Conservation (phyloP, 1,139 yeast species). For the Yamadazyma dushanensis region DNA sequence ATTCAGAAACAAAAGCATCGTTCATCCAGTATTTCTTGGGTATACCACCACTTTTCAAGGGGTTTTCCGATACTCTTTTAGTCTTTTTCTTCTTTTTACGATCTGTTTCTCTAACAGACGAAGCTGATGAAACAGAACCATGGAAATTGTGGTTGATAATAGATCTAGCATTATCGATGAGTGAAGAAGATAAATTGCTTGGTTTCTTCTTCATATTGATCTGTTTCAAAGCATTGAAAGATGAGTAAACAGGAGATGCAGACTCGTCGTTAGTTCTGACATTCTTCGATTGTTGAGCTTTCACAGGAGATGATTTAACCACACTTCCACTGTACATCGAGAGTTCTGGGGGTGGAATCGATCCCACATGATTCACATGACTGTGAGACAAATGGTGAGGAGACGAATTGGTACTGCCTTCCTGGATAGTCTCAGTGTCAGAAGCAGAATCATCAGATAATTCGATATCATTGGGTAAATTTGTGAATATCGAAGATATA, state of each 20-base stretch:
- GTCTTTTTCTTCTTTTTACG: conserved; percentile 24
- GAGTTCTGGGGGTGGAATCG: conserved; percentile 21
- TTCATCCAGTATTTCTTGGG: conserved; percentile 89
- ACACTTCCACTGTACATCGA: conserved; percentile 29
- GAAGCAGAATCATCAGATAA: conserved; percentile 50
- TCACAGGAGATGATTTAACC: conserved; percentile 32
- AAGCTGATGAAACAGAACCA: conserved; percentile 29
- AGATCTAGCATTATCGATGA: conserved; percentile 42
- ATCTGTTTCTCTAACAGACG: conserved; percentile 24
- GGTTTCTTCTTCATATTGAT: conserved; percentile 27
- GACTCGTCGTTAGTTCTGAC: conserved; percentile 3
- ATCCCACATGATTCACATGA: neutral
- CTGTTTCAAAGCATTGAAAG: conserved; percentile 36
- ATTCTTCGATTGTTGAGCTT: conserved; percentile 22
- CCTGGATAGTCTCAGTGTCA: conserved; percentile 36
- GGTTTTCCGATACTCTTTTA: conserved; percentile 44
- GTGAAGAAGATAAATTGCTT: conserved; percentile 32
- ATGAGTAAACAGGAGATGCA: conserved; percentile 39
- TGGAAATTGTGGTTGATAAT: conserved; percentile 32
- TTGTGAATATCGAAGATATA: conserved; percentile 44
- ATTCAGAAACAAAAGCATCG: conserved; percentile 80
- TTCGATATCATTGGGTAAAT: conserved; percentile 50
- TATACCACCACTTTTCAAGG: conserved; percentile 49
- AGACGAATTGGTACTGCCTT: conserved; percentile 7
- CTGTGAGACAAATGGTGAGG: conserved; percentile 15